Conservation (phyloP, 768 basidiomycete genomes). For the Hygrophorus pudorinus region DNA sequence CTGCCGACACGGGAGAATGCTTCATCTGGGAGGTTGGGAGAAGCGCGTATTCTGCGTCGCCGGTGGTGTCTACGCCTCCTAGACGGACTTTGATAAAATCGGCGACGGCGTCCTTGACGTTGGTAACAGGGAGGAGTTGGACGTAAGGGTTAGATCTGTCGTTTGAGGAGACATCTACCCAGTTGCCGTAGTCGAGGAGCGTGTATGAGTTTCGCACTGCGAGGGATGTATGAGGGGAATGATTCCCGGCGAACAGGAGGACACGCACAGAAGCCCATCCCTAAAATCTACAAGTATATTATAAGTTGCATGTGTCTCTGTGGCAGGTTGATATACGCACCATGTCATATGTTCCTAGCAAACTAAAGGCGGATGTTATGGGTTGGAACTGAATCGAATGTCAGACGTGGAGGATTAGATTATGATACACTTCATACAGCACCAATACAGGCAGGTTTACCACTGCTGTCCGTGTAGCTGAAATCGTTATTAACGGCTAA, state of each 20-base stretch:
- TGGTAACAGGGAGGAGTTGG: constrained; percentile 56
- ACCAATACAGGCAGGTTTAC: constrained; percentile 54
- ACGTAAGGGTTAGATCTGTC: constrained; percentile 51
- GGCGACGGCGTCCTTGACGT: constrained; percentile 39
- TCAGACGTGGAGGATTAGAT: not conserved
- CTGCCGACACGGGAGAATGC: constrained; percentile 51
- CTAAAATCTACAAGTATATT: constrained; percentile 1
- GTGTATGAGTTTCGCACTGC: constrained; percentile 71
- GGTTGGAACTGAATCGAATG: constrained; percentile 59
- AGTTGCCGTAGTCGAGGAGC: constrained; percentile 63
- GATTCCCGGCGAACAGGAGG: not conserved
- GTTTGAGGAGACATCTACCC: constrained; percentile 37
- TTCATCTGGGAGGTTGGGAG: constrained; percentile 49
- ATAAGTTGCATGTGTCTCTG: constrained; percentile 4
- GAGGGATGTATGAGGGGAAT: not conserved
- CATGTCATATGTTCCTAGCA: constrained; percentile 66
- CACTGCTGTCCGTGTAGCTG: constrained; percentile 28
- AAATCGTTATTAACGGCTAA: constrained; percentile 45
- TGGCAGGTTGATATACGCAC: constrained; percentile 29
- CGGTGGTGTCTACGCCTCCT: constrained; percentile 47
- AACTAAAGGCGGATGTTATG: constrained; percentile 68
- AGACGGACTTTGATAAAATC: constrained; percentile 61
- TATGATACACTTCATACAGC: constrained; percentile 34
- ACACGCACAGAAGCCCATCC: constrained; percentile 3
- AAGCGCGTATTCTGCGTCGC: constrained; percentile 43